phyloP scores from a whole-genome alignment of 371 early-diverging fungal genomes.

The Dinochytrium kinnereticum region DNA sequence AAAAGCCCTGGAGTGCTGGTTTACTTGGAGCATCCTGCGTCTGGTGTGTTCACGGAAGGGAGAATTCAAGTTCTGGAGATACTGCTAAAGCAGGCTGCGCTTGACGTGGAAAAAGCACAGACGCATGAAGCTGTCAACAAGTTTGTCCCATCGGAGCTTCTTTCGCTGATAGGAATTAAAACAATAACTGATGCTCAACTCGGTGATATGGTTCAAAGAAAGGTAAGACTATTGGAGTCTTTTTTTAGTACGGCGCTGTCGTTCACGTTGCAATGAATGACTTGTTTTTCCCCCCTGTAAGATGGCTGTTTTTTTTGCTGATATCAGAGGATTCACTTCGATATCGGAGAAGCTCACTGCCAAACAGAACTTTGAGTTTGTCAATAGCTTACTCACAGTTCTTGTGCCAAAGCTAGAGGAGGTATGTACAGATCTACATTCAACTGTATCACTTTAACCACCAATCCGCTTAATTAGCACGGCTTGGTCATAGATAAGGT shows the following conservation, averaged over 20 bases:
- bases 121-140: not conserved
- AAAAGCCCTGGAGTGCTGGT: not conserved
- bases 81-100: not conserved
- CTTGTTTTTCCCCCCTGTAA: too few relatives aligned
- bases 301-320: not conserved
- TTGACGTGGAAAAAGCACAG: not conserved
- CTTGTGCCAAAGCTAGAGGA: not conserved
- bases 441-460: too few relatives aligned
- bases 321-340: not conserved
- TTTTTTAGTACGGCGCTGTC: not conserved
- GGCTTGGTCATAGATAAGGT: too few relatives aligned
- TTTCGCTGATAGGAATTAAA: not conserved
- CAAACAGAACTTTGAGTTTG: not conserved
- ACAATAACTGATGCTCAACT: not conserved
- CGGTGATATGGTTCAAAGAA: not conserved
- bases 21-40: not conserved
- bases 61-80: not conserved
- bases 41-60: not conserved
- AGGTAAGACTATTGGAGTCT: too few relatives aligned
- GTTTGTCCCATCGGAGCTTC: not conserved
- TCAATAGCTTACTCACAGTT: not conserved
- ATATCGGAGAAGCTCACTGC: not conserved
- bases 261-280: not conserved
- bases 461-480: too few relatives aligned
- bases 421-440: too few relatives aligned